A percentile compares a stretch with the other conserved stretches of the same genome.
Conservation (phyloP, 1,284 basidiomycete species). For the Microbotryomycetes sp. region DNA sequence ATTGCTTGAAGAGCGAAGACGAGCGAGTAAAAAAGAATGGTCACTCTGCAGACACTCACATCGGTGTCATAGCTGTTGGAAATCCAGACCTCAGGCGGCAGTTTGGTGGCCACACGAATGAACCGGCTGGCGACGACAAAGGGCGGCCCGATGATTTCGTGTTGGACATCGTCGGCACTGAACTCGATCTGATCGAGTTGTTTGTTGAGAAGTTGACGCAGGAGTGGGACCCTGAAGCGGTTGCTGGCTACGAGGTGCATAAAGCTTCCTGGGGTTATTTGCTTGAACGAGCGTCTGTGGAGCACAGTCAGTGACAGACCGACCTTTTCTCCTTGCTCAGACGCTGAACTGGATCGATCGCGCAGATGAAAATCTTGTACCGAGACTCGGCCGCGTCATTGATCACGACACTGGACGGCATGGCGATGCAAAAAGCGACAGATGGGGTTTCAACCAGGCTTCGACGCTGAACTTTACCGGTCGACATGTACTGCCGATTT, state of each 20-base stretch:
- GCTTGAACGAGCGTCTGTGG: slow-evolving; percentile 53
- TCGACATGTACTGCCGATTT: slow-evolving; percentile 83
- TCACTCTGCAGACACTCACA: slow-evolving; percentile 43
- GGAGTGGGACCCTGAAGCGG: slow-evolving; percentile 79
- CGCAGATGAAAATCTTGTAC: slow-evolving; percentile 39
- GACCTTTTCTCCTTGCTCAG: neutral
- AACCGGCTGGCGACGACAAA: too few relatives aligned
- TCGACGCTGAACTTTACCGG: slow-evolving; percentile 80
- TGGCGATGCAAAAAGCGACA: slow-evolving; percentile 45
- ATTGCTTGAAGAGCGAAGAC: slow-evolving; percentile 46
- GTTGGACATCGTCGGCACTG: slow-evolving; percentile 56
- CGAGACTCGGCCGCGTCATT: slow-evolving; percentile 41
- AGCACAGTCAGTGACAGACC: slow-evolving; percentile 1
- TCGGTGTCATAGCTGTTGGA: slow-evolving; percentile 57
- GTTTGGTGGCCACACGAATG: too few relatives aligned
- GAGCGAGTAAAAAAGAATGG: slow-evolving; percentile 45
- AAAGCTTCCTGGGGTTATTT: slow-evolving; percentile 85
- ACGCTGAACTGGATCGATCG: neutral
- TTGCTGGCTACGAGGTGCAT: slow-evolving; percentile 90
- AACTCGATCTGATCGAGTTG: slow-evolving; percentile 68
- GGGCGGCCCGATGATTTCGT: slow-evolving; percentile 48
- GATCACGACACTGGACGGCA: slow-evolving; percentile 25
- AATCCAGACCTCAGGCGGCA: slow-evolving; percentile 3
- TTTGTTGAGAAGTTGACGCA: slow-evolving; percentile 63
- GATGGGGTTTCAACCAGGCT: slow-evolving; percentile 67